A percentile compares a stretch with the other conserved stretches of the same genome.
Evolutionary conservation across 768 basidiomycete genomes (phyloP).

Genomic region (Vishniacozyma victoriae): DNA sequence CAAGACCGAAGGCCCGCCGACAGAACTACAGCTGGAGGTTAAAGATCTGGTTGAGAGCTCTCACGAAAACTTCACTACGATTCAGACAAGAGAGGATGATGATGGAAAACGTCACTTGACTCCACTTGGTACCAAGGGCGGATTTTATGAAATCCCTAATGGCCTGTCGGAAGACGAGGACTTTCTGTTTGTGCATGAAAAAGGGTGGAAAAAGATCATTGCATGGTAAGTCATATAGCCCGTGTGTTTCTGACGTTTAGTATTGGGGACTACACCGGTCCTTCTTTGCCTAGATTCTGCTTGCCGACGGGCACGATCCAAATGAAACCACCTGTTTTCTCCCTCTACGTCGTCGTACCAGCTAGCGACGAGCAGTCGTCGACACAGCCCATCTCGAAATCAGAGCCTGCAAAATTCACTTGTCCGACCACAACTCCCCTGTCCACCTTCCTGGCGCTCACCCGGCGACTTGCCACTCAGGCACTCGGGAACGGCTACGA

Average conservation of each 20-base stretch:
- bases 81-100: slow-evolving; percentile 54
- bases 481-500: neutral
- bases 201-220: slow-evolving; percentile 63
- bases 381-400: slow-evolving; percentile 2
- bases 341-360: slow-evolving; percentile 18
- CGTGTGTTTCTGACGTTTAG: neutral
- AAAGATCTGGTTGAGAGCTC: slow-evolving; percentile 8
- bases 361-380: neutral
- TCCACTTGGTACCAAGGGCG: neutral
- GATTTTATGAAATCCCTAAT: slow-evolving; percentile 66
- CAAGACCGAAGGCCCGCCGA: neutral
- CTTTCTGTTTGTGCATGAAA: slow-evolving; percentile 67
- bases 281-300: slow-evolving; percentile 18
- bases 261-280: slow-evolving; percentile 52
- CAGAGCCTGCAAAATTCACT: slow-evolving; percentile 10
- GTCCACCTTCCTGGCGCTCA: slow-evolving; percentile 16
- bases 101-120: slow-evolving; percentile 50
- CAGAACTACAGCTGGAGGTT: neutral
- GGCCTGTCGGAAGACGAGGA: slow-evolving; percentile 62
- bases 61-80: no score
- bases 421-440: slow-evolving; percentile 26
- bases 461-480: slow-evolving; percentile 4
- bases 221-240: slow-evolving; percentile 57
- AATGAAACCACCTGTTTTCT: slow-evolving; percentile 24
- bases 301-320: slow-evolving; percentile 21